Base-by-base conservation (phyloP, 305 asterid genomes). In the Fraxinus sp. region DNA sequence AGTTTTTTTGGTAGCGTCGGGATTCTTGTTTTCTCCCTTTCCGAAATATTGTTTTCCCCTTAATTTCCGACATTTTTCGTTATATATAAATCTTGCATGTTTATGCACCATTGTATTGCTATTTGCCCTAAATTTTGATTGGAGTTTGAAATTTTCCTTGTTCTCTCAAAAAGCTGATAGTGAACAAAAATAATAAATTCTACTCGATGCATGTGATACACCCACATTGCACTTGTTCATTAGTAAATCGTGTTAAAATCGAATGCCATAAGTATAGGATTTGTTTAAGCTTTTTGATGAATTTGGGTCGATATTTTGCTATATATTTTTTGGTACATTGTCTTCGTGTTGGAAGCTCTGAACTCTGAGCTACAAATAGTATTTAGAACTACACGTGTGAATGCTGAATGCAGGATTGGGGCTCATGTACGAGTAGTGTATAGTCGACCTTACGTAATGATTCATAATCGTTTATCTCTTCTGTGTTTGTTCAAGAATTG, bases 141-240 rank as follows among this genome's bases (percentile, higher is more conserved):
- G 30, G 49, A 32, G 80, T 41, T 83, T 79, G 36, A 80, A 83
- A 84, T 81, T 79, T 82, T 84, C 80, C 76, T 44, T 76, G 39
- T 83, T 26, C 57, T 57, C 83, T 72, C 78, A 70, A 73, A 62
- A 84, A 74, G 83, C 36, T 57, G 70, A 55, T 80, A 75, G 77
- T 76, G 32, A 77, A 79, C 22, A 78, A 74, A 52, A 62, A 84
- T 76, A 44, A 77, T 46, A 11, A 39, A 11, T 52, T 59, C 83
- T 81, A 73, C 37, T 84, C 59, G 74, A 84, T 75, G 79, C 89
- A 88, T 81, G 83, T 82, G 83, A 82, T 83, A 49, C 81, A 68
- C 75, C 76, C 55, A 13, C 85, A 82, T 35, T 73, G 73, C 74
- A 79, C 66, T 80, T 75, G 87, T 84, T 77, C 83, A 82, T 33